Evolutionary conservation across 2,329 filamentous ascomycete species (phyloP).

Genomic region (Neofusicoccum sp.): DNA sequence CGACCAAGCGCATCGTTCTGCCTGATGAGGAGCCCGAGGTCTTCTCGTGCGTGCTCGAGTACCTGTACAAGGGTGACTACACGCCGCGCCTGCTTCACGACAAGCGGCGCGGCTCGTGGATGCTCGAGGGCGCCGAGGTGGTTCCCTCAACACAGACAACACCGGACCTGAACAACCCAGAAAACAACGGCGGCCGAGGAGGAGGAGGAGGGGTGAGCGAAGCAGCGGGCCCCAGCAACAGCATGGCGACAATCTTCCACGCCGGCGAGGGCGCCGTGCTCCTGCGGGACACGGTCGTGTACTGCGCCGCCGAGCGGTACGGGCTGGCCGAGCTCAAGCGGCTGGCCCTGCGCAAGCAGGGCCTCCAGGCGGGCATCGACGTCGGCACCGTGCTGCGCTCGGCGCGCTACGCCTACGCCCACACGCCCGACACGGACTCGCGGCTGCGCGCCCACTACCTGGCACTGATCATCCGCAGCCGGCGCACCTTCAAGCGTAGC

Average conservation of each 20-base stretch:
- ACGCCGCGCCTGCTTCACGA: constrained; percentile 85
- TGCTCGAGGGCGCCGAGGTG: constrained; percentile 70
- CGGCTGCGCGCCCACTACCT: constrained; percentile 94
- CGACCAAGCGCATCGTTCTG: constrained; percentile 72
- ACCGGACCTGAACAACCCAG: constrained; percentile 50
- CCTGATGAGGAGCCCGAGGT: constrained; percentile 82
- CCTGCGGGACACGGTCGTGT: constrained; percentile 89
- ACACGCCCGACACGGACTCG: constrained; percentile 91
- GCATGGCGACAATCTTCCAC: constrained; percentile 77
- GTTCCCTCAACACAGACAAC: constrained; percentile 34
- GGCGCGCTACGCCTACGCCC: constrained; percentile 91
- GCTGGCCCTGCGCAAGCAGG: constrained; percentile 90
- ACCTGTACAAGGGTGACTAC: constrained; percentile 96
- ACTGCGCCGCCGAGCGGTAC: constrained; percentile 88
- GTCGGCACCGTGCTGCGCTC: constrained; percentile 88
- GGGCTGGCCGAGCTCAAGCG: constrained; percentile 89
- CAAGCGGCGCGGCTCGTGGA: constrained; percentile 83
- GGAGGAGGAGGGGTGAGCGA: constrained; percentile 29
- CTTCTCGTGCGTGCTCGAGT: constrained; percentile 91
- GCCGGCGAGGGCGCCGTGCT: constrained; percentile 71
- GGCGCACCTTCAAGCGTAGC: constrained; percentile 96
- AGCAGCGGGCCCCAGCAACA: constrained; percentile 34
- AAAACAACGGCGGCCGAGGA: constrained; percentile 54
- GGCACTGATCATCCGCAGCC: constrained; percentile 93
- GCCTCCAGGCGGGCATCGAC: constrained; percentile 87